Evolutionary conservation across 2,329 filamentous ascomycete species (phyloP).

Genomic region (Arthrobotrys entomopaga): DNA sequence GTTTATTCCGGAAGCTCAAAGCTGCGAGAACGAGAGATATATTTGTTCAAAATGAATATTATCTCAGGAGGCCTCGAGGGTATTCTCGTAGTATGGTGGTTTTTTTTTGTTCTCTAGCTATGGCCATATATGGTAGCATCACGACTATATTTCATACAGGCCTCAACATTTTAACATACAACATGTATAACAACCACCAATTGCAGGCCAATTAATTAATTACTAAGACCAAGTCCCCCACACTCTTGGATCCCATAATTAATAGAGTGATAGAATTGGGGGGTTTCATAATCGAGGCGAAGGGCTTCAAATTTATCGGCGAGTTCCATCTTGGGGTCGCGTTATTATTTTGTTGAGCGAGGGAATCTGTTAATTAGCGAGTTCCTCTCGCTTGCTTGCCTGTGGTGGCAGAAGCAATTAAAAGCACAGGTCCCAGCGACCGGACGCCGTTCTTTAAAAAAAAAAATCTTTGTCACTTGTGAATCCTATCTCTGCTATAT

Average conservation of each 20-base stretch:
- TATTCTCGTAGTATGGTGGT: no score
- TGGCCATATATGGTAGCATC: no score
- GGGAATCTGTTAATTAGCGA: conserved; percentile 30
- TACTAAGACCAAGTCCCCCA: background rate
- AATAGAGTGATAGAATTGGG: no score
- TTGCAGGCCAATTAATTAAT: no score
- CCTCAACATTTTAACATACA: no score
- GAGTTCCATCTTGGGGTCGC: conserved; percentile 21
- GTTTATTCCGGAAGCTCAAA: conserved; percentile 9
- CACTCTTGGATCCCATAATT: background rate
- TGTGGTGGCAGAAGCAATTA: no score
- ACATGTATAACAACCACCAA: no score
- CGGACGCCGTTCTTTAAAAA: conserved; percentile 5
- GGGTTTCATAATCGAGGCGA: conserved; percentile 17
- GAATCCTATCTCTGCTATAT: background rate
- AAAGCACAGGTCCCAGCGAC: background rate
- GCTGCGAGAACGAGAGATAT: background rate
- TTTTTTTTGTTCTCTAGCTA: no score
- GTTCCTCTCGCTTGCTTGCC: conserved; percentile 33
- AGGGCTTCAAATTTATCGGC: conserved; percentile 23
- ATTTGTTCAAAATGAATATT: no score
- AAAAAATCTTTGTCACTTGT: no score
- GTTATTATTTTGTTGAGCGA: conserved; percentile 33
- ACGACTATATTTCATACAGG: no score
- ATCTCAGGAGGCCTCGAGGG: no score